Conservation (phyloP, 129 eudicot species). For the Escallonia rubra region DNA sequence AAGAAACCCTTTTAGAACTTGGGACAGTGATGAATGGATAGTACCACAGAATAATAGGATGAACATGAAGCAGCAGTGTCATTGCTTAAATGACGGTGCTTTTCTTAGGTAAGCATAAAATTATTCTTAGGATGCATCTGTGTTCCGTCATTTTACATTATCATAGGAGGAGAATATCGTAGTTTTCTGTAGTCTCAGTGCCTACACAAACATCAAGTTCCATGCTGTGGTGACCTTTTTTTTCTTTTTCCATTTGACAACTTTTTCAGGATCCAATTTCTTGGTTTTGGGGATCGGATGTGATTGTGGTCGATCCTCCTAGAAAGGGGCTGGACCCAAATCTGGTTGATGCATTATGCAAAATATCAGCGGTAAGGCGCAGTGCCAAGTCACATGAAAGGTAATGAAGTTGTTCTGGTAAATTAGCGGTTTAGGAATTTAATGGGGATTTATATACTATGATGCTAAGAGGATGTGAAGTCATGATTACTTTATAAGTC, state of each 20-base stretch:
- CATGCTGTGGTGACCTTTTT: background rate
- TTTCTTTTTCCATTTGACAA: conserved; percentile 5
- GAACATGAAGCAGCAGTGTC: no score
- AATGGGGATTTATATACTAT: background rate
- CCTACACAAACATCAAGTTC: conserved; percentile 3
- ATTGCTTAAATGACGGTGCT: no score
- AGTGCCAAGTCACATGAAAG: conserved; percentile 51
- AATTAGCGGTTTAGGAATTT: background rate
- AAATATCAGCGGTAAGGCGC: conserved; percentile 45
- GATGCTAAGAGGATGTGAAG: no score
- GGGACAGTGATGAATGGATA: no score
- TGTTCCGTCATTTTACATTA: no score
- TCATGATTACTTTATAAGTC: no score
- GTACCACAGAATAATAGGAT: no score
- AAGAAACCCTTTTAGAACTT: no score
- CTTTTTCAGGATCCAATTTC: conserved; percentile 80
- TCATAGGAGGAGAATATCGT: no score
- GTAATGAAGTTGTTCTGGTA: conserved; percentile 16
- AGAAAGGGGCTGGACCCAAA: conserved; percentile 91
- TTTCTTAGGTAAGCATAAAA: no score
- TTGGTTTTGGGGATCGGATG: conserved; percentile 94
- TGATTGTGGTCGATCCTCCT: conserved; percentile 98
- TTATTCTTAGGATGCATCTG: no score
- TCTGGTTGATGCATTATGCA: conserved; percentile 48
- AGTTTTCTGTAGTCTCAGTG: background rate